A percentile compares a stretch with the other conserved stretches of the same genome.
These are phyloP conservation scores for Gossypium mustelinum DNA, from an alignment of 345 rosid species.

Conservation along the genomic window DNA sequence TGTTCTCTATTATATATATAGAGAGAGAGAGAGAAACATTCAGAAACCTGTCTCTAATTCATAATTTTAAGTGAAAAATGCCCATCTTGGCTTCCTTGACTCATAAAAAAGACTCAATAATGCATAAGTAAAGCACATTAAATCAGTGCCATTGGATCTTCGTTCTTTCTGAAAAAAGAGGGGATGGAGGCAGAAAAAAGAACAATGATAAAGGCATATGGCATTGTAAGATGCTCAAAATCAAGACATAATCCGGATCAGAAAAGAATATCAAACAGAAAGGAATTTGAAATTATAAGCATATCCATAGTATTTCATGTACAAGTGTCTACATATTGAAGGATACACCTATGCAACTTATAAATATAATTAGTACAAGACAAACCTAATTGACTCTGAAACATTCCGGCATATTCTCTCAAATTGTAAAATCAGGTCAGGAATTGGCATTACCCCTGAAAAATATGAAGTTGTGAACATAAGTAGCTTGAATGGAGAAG, in stretches of 20 bases:
- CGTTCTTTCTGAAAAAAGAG: neutral
- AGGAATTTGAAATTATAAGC: neutral
- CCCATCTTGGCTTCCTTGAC: neutral
- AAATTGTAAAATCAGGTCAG: constrained; percentile 75
- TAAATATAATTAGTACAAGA: constrained; percentile 13
- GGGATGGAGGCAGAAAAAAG: neutral
- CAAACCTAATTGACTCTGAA: constrained; percentile 82
- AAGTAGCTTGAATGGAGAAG: neutral
- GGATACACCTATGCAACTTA: neutral
- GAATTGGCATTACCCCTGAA: constrained; percentile 81
- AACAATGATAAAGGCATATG: neutral
- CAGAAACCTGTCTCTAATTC: neutral
- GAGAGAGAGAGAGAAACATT: neutral
- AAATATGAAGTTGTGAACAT: constrained; percentile 11
- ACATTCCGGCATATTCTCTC: constrained; percentile 76
- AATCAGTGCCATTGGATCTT: neutral
- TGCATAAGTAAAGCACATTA: neutral
- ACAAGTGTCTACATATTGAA: neutral
- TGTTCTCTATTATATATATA: neutral
- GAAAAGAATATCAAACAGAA: neutral
- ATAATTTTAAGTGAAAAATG: neutral
- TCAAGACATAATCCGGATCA: neutral
- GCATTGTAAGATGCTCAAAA: neutral
- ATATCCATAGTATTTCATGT: neutral
- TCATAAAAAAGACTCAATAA: neutral